Conservation (phyloP, 2,329 filamentous ascomycete species). For the Penicillium sp. region DNA sequence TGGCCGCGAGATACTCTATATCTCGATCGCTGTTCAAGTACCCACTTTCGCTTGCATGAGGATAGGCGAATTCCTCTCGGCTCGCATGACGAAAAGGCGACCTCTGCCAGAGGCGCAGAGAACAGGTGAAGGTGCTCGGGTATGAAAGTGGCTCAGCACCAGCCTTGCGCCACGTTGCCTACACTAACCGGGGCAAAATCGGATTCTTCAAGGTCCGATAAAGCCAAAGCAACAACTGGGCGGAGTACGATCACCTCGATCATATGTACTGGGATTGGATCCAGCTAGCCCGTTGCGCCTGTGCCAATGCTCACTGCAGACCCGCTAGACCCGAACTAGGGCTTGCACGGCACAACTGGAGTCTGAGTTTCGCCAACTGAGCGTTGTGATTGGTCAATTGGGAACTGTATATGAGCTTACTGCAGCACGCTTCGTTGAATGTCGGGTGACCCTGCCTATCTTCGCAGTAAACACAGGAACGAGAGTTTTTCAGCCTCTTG, state of each 20-base stretch:
- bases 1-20: neutral
- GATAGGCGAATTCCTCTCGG: neutral
- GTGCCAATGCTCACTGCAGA: constrained; percentile 13
- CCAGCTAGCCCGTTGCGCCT: constrained; percentile 7
- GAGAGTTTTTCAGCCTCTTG: neutral
- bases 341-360: neutral
- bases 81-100: neutral
- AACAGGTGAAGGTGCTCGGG: neutral
- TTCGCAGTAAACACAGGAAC: neutral
- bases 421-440: constrained; percentile 1
- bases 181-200: neutral
- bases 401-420: constrained; percentile 5
- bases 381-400: constrained; percentile 2
- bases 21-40: neutral
- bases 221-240: neutral
- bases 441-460: neutral
- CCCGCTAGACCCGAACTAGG: constrained; percentile 1
- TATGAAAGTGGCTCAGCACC: constrained; percentile 1
- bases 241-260: neutral
- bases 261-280: constrained; percentile 14
- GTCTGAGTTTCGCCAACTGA: constrained; percentile 8
- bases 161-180: constrained; percentile 3
- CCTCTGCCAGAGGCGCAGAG: neutral
- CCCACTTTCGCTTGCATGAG: neutral
- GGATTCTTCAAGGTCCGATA: neutral